These are phyloP conservation scores for Ophiostoma sp. DNA, from an alignment of 2,329 filamentous ascomycete genomes.

Conservation along the genomic window DNA sequence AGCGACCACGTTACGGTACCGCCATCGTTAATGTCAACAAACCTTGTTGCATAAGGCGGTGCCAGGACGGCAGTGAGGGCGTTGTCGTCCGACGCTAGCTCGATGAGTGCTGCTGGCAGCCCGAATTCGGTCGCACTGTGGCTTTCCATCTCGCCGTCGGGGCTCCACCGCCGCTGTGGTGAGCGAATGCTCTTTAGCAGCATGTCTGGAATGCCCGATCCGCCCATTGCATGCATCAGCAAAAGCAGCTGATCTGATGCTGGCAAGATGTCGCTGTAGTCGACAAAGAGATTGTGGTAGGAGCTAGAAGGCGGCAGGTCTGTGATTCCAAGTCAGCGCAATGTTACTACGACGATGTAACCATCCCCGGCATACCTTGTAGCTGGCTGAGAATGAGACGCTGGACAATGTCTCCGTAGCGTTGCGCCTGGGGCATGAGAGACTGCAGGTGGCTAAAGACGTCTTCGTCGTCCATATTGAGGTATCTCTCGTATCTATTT, in stretches of 20 bases:
- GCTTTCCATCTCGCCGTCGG: slow-evolving; percentile 30
- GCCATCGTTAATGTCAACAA: slow-evolving; percentile 8
- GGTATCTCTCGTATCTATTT: slow-evolving; percentile 34
- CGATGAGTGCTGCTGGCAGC: slow-evolving; percentile 20
- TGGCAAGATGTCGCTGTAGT: slow-evolving; percentile 31
- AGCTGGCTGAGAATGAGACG: slow-evolving; percentile 28
- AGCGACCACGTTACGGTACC: neutral
- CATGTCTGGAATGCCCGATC: slow-evolving; percentile 27
- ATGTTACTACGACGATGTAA: neutral
- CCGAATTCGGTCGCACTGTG: slow-evolving; percentile 29
- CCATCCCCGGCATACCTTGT: neutral
- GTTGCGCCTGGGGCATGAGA: slow-evolving; percentile 25
- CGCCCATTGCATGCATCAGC: slow-evolving; percentile 29
- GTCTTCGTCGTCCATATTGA: slow-evolving; percentile 35
- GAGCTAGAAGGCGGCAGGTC: slow-evolving; percentile 10
- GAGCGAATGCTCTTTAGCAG: slow-evolving; percentile 29
- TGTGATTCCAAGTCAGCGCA: neutral
- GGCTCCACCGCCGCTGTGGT: slow-evolving; percentile 30
- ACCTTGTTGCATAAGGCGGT: neutral
- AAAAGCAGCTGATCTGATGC: slow-evolving; percentile 30
- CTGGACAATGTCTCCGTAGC: slow-evolving; percentile 29
- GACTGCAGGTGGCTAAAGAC: slow-evolving; percentile 31
- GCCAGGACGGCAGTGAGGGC: neutral
- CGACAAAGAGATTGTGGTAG: slow-evolving; percentile 28
- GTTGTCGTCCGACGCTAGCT: neutral